These are phyloP conservation scores for Rubia peregrina DNA, from an alignment of 305 asterid species.

Conservation along the genomic window DNA sequence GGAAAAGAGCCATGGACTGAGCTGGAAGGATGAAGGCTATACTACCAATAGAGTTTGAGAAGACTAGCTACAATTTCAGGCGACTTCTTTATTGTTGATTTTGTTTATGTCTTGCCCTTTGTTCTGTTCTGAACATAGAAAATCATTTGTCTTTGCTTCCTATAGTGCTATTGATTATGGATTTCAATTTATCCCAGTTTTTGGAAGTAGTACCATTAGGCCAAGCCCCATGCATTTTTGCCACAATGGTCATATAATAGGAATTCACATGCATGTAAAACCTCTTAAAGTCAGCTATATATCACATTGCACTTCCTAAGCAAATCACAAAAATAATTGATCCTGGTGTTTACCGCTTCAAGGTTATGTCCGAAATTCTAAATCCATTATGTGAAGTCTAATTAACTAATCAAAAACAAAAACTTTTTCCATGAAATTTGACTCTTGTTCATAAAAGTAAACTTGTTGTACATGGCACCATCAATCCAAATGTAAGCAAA, in stretches of 20 bases:
- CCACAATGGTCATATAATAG: background rate
- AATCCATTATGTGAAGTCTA: background rate
- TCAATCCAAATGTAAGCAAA: too few species aligned
- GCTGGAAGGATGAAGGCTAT: constrained; percentile 77
- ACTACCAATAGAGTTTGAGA: constrained; percentile 79
- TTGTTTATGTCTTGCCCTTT: background rate
- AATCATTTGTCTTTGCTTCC: background rate
- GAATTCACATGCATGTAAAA: background rate
- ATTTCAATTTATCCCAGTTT: background rate
- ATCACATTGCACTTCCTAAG: background rate
- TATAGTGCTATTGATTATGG: constrained; percentile 6
- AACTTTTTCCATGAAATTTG: too few species aligned
- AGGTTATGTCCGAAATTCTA: background rate
- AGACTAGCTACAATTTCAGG: constrained; percentile 98
- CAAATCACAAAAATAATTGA: background rate
- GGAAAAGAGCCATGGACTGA: constrained; percentile 69
- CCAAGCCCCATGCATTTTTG: background rate
- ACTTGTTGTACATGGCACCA: too few species aligned
- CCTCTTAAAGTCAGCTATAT: too few species aligned
- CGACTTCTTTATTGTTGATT: constrained; percentile 17
- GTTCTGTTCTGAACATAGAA: background rate
- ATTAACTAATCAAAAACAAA: background rate
- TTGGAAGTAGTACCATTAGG: background rate
- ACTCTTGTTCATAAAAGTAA: too few species aligned
- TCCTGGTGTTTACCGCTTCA: too few species aligned